Percentiles rank a stretch among this genome's conserved stretches.
phyloP scores from a whole-genome alignment of 257 asterid genomes.

The Catharanthus roseus region DNA sequence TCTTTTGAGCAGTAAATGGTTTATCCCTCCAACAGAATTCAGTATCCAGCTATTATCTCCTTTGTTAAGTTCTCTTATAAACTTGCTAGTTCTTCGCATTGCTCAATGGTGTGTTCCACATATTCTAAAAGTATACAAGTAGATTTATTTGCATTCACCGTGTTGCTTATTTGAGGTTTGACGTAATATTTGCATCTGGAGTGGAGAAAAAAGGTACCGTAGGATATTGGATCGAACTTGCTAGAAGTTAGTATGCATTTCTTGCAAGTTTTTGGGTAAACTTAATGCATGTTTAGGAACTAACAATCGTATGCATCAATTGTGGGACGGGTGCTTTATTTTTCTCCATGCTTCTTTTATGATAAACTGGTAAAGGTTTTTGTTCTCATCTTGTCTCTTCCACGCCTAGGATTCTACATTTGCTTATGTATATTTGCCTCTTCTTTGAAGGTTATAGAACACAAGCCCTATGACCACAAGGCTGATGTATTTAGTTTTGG shows the following conservation, averaged over 20 bases:
- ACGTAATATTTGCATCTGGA: neutral
- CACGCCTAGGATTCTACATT: slow-evolving; percentile 13
- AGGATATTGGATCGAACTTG: neutral
- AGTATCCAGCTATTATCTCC: neutral
- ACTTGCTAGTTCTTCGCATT: neutral
- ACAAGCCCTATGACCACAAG: slow-evolving; percentile 89
- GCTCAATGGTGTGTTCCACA: neutral
- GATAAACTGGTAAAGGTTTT: neutral
- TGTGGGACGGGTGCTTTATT: neutral
- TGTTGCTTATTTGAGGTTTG: neutral
- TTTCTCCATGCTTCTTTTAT: neutral
- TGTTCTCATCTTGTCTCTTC: slow-evolving; percentile 1
- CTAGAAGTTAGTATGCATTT: neutral
- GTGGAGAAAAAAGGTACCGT: neutral
- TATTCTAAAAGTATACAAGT: neutral
- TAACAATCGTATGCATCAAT: too few species aligned
- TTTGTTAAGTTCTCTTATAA: neutral
- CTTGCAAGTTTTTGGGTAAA: neutral
- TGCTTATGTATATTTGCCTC: slow-evolving; percentile 25
- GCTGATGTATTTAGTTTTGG: slow-evolving; percentile 96
- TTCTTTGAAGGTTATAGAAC: slow-evolving; percentile 79
- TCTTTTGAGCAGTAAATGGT: neutral
- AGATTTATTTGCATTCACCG: neutral
- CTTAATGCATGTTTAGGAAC: neutral
- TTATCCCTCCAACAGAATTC: neutral